These are phyloP conservation scores for Drechslera avenae DNA, from an alignment of 2,329 filamentous ascomycete species.

Conservation along the genomic window DNA sequence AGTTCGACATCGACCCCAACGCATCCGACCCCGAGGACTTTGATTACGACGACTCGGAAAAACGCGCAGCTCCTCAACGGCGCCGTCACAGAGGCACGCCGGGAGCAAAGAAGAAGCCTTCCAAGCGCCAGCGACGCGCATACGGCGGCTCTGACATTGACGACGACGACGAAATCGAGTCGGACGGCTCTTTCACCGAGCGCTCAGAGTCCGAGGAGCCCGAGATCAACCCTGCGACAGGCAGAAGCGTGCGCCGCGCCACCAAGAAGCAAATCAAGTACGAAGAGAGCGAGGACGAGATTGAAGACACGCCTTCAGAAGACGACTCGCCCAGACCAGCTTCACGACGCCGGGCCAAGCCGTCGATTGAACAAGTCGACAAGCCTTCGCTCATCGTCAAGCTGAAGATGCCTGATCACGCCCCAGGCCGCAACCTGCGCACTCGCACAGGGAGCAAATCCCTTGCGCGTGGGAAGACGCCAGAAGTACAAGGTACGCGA, in stretches of 20 bases:
- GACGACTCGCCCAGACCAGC: constrained; percentile 30
- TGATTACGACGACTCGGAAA: constrained; percentile 44
- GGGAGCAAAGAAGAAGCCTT: constrained; percentile 34
- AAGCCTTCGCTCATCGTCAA: constrained; percentile 49
- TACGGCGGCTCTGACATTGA: constrained; percentile 47
- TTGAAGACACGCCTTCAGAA: constrained; percentile 48
- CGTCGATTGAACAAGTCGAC: constrained; percentile 33
- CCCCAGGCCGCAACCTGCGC: constrained; percentile 36
- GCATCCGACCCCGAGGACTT: constrained; percentile 48
- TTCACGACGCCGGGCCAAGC: constrained; percentile 30
- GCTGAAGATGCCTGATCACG: constrained; percentile 45
- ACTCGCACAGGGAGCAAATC: constrained; percentile 50
- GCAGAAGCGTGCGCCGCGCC: constrained; percentile 61
- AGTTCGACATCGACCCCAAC: constrained; percentile 48
- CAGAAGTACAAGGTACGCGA: constrained; percentile 49
- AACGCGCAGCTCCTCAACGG: constrained; percentile 36
- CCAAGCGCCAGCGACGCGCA: constrained; percentile 42
- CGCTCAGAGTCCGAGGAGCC: constrained; percentile 52
- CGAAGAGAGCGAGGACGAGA: constrained; percentile 59
- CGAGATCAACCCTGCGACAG: constrained; percentile 61
- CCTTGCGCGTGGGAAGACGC: constrained; percentile 45
- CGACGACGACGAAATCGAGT: constrained; percentile 56
- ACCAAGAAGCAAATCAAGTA: constrained; percentile 61
- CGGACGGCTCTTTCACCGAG: constrained; percentile 51
- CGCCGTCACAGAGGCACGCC: constrained; percentile 37